phyloP scores from a whole-genome alignment of 352 stramenopile genomes.

The Globisporangium nodosum region DNA sequence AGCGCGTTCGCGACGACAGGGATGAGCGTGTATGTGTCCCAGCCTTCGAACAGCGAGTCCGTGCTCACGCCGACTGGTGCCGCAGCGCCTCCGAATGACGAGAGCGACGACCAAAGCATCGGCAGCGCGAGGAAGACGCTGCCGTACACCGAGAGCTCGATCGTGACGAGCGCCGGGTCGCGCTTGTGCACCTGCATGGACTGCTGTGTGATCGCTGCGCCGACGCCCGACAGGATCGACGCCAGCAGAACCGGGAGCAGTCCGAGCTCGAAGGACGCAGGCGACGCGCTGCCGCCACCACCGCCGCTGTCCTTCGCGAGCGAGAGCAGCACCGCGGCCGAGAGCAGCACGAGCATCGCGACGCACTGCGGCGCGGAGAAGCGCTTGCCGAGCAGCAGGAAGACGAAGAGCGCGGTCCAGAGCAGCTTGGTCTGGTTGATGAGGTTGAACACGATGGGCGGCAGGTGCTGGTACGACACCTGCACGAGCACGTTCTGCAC shows the following conservation, averaged over 20 bases:
- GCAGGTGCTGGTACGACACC: slow-evolving; percentile 73
- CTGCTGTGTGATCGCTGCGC: slow-evolving; percentile 67
- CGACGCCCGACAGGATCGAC: slow-evolving; percentile 71
- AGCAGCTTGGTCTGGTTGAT: slow-evolving; percentile 88
- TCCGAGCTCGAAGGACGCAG: slow-evolving; percentile 46
- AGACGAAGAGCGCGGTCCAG: slow-evolving; percentile 79
- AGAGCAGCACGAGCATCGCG: slow-evolving; percentile 67
- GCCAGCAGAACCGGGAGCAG: slow-evolving; percentile 65
- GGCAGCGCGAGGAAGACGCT: slow-evolving; percentile 60
- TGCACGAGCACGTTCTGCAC: slow-evolving; percentile 87
- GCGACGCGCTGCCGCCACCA: slow-evolving; percentile 1
- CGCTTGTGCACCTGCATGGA: slow-evolving; percentile 75
- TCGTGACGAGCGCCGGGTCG: slow-evolving; percentile 67
- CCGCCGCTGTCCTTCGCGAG: slow-evolving; percentile 39
- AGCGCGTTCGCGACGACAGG: slow-evolving; percentile 76
- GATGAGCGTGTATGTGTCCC: slow-evolving; percentile 68
- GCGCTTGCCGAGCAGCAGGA: slow-evolving; percentile 61
- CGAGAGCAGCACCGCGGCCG: slow-evolving; percentile 63
- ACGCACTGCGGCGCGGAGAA: slow-evolving; percentile 63
- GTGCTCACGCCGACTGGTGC: neutral
- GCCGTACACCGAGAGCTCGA: slow-evolving; percentile 77
- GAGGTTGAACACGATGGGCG: slow-evolving; percentile 82
- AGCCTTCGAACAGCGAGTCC: slow-evolving; percentile 35
- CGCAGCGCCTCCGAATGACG: slow-evolving; percentile 6
- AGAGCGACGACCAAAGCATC: slow-evolving; percentile 30